Evolutionary conservation across 176 grass and related monocot genomes (phyloP).

Genomic region (Oryza longistaminata): DNA sequence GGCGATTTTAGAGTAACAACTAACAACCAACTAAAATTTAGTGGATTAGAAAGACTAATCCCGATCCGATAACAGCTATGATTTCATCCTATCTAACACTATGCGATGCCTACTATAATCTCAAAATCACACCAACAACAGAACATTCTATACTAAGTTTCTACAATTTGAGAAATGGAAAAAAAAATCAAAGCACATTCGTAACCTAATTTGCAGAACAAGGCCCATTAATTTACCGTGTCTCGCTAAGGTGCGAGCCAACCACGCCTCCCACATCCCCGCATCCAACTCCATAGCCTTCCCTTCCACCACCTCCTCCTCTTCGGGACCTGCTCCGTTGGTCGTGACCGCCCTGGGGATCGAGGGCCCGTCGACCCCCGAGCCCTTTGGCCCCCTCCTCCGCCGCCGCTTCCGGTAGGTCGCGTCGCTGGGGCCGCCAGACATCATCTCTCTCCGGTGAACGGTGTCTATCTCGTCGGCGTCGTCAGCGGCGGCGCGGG

Average conservation of each 20-base stretch:
- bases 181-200: neutral
- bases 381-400: slow-evolving; percentile 32
- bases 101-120: neutral
- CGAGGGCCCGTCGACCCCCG: slow-evolving; percentile 25
- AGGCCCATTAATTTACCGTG: slow-evolving; percentile 55
- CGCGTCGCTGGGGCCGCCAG: slow-evolving; percentile 3
- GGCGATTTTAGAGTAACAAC: neutral
- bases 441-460: slow-evolving; percentile 23
- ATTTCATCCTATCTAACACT: neutral
- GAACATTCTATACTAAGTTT: neutral
- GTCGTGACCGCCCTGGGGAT: slow-evolving; percentile 30
- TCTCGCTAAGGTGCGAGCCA: slow-evolving; percentile 74
- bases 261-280: slow-evolving; percentile 39
- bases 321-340: neutral
- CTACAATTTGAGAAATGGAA: neutral
- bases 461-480: neutral
- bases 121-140: neutral
- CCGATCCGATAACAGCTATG: neutral
- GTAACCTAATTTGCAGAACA: slow-evolving; percentile 8
- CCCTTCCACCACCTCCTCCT: slow-evolving; percentile 12
- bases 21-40: neutral
- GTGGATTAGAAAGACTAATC: neutral
- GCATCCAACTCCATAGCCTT: slow-evolving; percentile 26
- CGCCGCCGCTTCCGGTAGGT: slow-evolving; percentile 38
- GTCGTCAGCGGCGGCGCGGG: neutral